Evolutionary conservation across 1,284 basidiomycete species (phyloP), one percentile per base, ranked within the genome.

Genomic region (Boletus subluridellus): DNA sequence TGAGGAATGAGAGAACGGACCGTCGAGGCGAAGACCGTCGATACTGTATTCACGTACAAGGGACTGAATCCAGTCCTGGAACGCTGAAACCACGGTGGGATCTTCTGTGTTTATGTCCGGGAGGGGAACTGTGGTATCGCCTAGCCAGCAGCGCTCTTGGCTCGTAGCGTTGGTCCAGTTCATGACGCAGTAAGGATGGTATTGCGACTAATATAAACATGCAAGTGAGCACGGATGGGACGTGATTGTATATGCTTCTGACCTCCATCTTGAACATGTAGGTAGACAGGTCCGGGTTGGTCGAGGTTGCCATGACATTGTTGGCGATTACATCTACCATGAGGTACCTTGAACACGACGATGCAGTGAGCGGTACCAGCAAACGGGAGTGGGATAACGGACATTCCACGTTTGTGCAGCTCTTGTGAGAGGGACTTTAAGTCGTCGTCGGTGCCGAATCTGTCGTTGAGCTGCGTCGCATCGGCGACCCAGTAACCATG

Each of bases 311-410:
- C 70, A 86, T 89, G 55, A 86, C 81, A 72, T 89, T 85, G 74
- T 91, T 90, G 57, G 87, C 81, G 55, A 89, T 85, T 7, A 89
- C 75, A 67, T 91, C 88, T 58, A 91, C 79, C 89, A 91, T 91
- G 65, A 92, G 76, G 66, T 83, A 68, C 66, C 68, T 68, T 61
- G 47, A 30, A 32, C 15, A 42, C 15, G 41, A 38, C 10, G 21
- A 42, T 54, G 58, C 5, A 41, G 34, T 53, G 58, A 71, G 62
- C 67, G 69, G 7, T 67, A 68, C 54, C 65, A 12, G 12, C 11
- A 66, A 26, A 62, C 44, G 11, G 71, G 54, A 30, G 68, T 65
- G 21, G 12, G 37, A 50, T 51, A 64, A 77, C 59, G 61, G 52
- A 87, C 86, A 91, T 91, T 52, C 78, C 80, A 41, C 87, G 80